These are phyloP conservation scores for Daedalea quercina DNA, from an alignment of 768 basidiomycete species.

Conservation along the genomic window DNA sequence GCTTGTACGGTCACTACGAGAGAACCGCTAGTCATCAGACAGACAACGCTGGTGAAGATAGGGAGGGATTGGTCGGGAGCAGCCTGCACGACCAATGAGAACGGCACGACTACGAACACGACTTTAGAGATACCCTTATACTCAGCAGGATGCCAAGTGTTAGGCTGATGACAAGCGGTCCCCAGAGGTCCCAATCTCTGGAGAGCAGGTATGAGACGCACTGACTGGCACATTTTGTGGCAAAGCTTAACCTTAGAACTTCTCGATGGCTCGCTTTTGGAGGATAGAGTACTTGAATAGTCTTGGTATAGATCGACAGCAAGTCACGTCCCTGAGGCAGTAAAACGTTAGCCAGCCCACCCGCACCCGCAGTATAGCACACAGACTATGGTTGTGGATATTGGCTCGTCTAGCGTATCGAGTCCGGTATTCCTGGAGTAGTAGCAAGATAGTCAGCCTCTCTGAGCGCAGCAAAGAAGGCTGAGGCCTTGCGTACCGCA, in stretches of 20 bases:
- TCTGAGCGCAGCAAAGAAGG: background rate
- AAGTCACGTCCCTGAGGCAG: slow-evolving; percentile 72
- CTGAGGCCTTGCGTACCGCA: slow-evolving; percentile 46
- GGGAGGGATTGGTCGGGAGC: slow-evolving; percentile 76
- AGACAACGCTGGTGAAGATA: slow-evolving; percentile 92
- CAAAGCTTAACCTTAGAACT: slow-evolving; percentile 58
- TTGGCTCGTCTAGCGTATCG: slow-evolving; percentile 90
- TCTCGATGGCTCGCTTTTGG: slow-evolving; percentile 66
- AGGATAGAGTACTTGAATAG: slow-evolving; percentile 91
- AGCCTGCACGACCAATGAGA: slow-evolving; percentile 43
- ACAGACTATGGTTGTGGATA: slow-evolving; percentile 81
- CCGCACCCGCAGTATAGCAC: slow-evolving; percentile 2
- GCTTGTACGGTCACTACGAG: slow-evolving; percentile 93
- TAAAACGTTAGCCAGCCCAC: slow-evolving; percentile 7
- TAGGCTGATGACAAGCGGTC: slow-evolving; percentile 81
- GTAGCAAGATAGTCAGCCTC: background rate
- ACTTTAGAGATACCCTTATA: slow-evolving; percentile 47
- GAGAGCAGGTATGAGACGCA: background rate
- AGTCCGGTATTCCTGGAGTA: slow-evolving; percentile 61
- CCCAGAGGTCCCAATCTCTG: slow-evolving; percentile 99
- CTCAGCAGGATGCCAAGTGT: slow-evolving; percentile 80
- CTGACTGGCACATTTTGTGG: background rate
- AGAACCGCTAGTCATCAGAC: slow-evolving; percentile 86
- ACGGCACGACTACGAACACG: background rate
- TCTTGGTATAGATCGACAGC: slow-evolving; percentile 84